Evolutionary conservation across 805 yeast genomes (phyloP), one percentile per base, ranked within the genome.

Genomic region (Vanderwaltozyma polyspora): DNA sequence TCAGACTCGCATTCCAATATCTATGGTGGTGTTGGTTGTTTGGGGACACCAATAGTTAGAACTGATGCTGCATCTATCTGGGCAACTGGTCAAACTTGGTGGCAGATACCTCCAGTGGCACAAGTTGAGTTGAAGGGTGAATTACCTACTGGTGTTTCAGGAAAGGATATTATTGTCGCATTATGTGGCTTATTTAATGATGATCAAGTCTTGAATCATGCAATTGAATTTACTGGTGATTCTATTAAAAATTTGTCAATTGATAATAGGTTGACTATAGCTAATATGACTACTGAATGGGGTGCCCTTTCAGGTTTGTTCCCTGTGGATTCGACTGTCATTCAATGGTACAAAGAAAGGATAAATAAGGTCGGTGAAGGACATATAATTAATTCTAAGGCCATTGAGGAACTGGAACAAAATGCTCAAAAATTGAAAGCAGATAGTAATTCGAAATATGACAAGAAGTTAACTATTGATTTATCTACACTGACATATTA

Each of bases 31-130:
- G 68, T 91, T 31, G 97, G 97, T 14, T 68, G 94, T 16, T 65
- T 91, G 38, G 99, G 99, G 34, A 93, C 98, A 3, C 97, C 99
- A 8, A 81, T 91, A 36, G 99, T 91, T 37, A 74, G 99, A 61
- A 91, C 99, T 0, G 99, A 91, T 61, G 98, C 97, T 16, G 99
- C 99, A 4, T 76, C 96, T 8, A 89, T 91, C 45, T 91, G 99
- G 99, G 97, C 99, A 10, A 91, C 99, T 0, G 97, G 97, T 27
- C 94, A 86, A 63, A 91, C 98, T 3, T 91, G 99, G 99, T 91
- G 98, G 98, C 98, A 93, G 72, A 84, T 91, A 36, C 99, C 99
- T 3, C 97, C 98, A 1, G 97, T 91, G 17, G 98, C 97, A 24
- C 75, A 77, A 50, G 97, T 91, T 8, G 93, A 84, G 57, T 70